These are phyloP conservation scores for Melampsora americana DNA, from an alignment of 1,284 basidiomycete species.

Conservation along the genomic window DNA sequence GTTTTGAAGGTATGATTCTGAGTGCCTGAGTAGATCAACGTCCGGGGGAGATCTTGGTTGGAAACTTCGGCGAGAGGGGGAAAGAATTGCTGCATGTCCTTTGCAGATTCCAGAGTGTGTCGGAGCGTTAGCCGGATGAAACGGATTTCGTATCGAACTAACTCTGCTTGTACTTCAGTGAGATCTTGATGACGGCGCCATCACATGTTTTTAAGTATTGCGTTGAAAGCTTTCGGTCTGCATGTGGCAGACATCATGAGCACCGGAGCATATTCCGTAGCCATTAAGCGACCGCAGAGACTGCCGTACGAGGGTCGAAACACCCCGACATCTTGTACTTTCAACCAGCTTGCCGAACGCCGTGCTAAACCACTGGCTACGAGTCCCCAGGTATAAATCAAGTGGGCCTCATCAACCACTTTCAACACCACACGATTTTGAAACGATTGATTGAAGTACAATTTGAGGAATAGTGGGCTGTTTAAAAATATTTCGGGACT, in stretches of 20 bases:
- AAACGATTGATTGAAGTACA: neutral
- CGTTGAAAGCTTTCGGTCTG: constrained; percentile 6
- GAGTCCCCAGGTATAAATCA: neutral
- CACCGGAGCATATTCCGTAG: neutral
- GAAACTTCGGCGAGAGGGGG: neutral
- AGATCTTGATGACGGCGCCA: neutral
- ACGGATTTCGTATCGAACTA: constrained; percentile 4
- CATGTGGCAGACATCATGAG: constrained; percentile 8
- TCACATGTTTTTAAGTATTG: constrained; percentile 8
- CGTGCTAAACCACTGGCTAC: neutral
- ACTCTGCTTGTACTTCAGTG: neutral
- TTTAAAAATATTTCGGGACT: neutral
- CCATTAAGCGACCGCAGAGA: neutral
- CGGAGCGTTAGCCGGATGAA: neutral
- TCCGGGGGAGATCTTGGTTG: neutral
- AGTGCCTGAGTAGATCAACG: constrained; percentile 4
- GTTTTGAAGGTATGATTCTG: neutral
- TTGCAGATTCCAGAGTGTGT: neutral
- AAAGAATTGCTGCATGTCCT: neutral
- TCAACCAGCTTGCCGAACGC: too few species aligned
- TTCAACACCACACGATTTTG: neutral
- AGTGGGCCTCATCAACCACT: neutral
- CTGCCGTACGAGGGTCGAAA: constrained; percentile 17
- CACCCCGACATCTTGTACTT: neutral
- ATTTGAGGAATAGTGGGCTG: neutral